Conservation (phyloP, 768 basidiomycete species). For the Leucogyrophana mollusca region DNA sequence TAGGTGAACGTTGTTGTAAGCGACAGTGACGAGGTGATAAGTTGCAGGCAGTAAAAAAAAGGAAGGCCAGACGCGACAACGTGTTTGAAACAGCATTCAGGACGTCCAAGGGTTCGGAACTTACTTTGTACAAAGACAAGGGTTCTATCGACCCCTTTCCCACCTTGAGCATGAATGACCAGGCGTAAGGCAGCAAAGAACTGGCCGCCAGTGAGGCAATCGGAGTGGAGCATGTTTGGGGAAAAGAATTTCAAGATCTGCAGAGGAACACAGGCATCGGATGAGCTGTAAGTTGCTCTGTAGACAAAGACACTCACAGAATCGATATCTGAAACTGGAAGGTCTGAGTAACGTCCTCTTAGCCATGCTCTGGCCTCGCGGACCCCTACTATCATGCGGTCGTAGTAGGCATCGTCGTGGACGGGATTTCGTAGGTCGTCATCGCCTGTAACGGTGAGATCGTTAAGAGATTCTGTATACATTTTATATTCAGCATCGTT, state of each 20-base stretch:
- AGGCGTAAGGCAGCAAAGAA: slow-evolving; percentile 77
- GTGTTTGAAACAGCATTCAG: slow-evolving; percentile 1
- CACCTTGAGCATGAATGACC: slow-evolving; percentile 58
- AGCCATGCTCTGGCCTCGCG: slow-evolving; percentile 78
- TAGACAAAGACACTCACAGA: slow-evolving; percentile 39
- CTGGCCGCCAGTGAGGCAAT: slow-evolving; percentile 63
- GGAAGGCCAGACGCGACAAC: slow-evolving; percentile 6
- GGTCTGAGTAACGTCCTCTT: slow-evolving; percentile 61
- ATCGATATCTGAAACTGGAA: slow-evolving; percentile 56
- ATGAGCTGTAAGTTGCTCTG: neutral
- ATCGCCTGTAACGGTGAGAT: slow-evolving; percentile 41
- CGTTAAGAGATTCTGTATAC: slow-evolving; percentile 61
- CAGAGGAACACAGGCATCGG: neutral
- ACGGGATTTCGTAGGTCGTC: slow-evolving; percentile 19
- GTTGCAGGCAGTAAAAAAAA: neutral
- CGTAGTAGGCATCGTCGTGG: slow-evolving; percentile 51
- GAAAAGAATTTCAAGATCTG: slow-evolving; percentile 69
- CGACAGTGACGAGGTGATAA: neutral
- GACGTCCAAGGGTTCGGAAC: slow-evolving; percentile 14
- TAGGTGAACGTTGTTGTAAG: slow-evolving; percentile 13
- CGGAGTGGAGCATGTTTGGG: slow-evolving; percentile 49
- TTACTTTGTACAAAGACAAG: slow-evolving; percentile 78
- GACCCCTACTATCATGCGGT: slow-evolving; percentile 49
- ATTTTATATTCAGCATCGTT: slow-evolving; percentile 68
- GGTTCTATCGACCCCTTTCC: slow-evolving; percentile 59